A percentile compares a stretch with the other conserved stretches of the same genome.
These are phyloP conservation scores for Phytopythium ostracodes DNA, from an alignment of 352 stramenopile species.

Conservation along the genomic window DNA sequence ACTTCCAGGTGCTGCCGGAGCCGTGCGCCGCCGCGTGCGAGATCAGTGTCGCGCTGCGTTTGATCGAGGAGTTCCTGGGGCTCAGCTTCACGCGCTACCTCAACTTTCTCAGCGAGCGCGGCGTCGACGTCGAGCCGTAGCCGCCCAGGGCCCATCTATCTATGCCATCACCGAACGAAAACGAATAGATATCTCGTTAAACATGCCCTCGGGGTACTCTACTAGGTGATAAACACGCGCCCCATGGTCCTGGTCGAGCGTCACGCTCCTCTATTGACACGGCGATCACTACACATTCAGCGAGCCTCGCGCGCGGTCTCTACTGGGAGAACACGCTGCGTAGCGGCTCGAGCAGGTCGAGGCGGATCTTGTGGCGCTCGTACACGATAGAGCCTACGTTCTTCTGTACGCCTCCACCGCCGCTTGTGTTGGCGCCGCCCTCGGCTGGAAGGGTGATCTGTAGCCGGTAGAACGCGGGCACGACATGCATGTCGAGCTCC, in stretches of 20 bases:
- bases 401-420: slow-evolving; percentile 15
- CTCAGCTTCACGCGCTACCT: slow-evolving; percentile 67
- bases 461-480: slow-evolving; percentile 52
- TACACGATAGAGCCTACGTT: slow-evolving; percentile 30
- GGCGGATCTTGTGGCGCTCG: slow-evolving; percentile 39
- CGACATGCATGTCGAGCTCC: slow-evolving; percentile 42
- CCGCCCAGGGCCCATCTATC: slow-evolving; percentile 4
- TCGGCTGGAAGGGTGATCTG: not conserved
- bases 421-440: not conserved
- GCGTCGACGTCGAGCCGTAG: slow-evolving; percentile 24
- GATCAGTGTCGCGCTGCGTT: slow-evolving; percentile 39
- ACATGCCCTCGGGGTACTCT: too few species aligned
- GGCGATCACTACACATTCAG: too few species aligned
- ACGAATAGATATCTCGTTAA: too few species aligned
- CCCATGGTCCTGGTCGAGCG: too few species aligned
- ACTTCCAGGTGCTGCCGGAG: slow-evolving; percentile 44
- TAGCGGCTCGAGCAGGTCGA: slow-evolving; percentile 43
- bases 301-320: too few species aligned
- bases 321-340: slow-evolving; percentile 26
- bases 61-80: slow-evolving; percentile 71
- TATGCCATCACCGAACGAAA: too few species aligned
- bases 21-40: slow-evolving; percentile 37
- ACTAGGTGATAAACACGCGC: too few species aligned
- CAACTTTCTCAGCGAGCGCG: slow-evolving; percentile 59
- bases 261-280: too few species aligned